Percentiles rank a stretch among this genome's conserved stretches.
Conservation (phyloP, 441 rosid genomes). For the Bruguiera hainesii region DNA sequence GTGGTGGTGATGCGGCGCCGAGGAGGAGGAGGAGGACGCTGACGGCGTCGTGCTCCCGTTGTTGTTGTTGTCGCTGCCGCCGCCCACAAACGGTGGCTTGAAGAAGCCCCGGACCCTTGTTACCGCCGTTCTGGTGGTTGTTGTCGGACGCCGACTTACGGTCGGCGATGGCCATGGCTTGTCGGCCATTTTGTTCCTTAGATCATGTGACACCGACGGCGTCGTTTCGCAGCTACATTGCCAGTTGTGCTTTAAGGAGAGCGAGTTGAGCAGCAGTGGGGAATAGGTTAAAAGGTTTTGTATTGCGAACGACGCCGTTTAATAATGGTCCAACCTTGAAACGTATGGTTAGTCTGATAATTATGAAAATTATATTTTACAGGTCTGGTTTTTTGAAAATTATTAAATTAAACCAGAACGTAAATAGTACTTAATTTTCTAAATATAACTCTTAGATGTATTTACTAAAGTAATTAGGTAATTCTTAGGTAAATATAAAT, state of each 20-base stretch:
- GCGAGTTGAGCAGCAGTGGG: not conserved
- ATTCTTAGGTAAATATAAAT: too few species aligned
- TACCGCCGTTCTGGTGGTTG: not conserved
- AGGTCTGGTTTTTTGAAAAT: too few species aligned
- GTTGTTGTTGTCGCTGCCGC: not conserved
- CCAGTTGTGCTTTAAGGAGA: not conserved
- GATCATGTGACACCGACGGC: slow-evolving; percentile 16
- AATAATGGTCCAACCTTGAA: too few species aligned
- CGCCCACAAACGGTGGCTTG: slow-evolving; percentile 66
- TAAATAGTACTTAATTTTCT: too few species aligned
- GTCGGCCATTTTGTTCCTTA: not conserved
- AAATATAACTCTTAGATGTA: too few species aligned
- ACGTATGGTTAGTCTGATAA: too few species aligned
- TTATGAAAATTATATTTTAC: too few species aligned
- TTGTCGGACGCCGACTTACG: slow-evolving; percentile 48
- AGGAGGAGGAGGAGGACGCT: slow-evolving; percentile 33
- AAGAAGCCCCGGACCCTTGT: slow-evolving; percentile 71
- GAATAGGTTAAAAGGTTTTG: not conserved
- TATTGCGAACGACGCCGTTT: too few species aligned
- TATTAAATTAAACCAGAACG: too few species aligned
- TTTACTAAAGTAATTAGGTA: too few species aligned
- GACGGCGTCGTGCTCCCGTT: slow-evolving; percentile 32
- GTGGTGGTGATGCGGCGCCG: slow-evolving; percentile 36
- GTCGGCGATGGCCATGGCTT: slow-evolving; percentile 61
- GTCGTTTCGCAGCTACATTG: slow-evolving; percentile 9